Evolutionary conservation across 805 yeast genomes (phyloP).

Genomic region (Ogataea corticis): DNA sequence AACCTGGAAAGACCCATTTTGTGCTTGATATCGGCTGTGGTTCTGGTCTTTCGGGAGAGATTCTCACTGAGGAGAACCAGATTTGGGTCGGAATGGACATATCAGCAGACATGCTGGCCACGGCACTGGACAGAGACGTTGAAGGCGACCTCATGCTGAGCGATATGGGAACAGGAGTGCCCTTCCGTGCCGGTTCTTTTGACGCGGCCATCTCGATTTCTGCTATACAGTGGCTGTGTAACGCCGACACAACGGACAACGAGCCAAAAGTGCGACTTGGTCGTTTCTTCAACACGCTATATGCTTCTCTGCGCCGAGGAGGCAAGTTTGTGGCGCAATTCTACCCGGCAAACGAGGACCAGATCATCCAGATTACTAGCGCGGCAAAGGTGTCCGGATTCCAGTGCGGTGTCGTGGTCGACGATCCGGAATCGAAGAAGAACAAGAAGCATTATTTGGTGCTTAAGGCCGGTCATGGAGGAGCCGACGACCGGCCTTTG

Average conservation of each 20-base stretch:
- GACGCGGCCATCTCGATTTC: conserved; percentile 95
- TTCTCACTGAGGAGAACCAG: conserved; percentile 89
- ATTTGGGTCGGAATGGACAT: conserved; percentile 97
- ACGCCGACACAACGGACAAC: conserved; percentile 80
- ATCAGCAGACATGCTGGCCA: conserved; percentile 92
- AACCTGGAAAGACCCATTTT: conserved; percentile 60
- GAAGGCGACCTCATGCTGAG: conserved; percentile 91
- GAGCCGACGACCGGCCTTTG: conserved; percentile 67
- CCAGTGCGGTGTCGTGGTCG: conserved; percentile 92
- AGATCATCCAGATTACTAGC: conserved; percentile 70
- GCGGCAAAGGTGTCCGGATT: conserved; percentile 95
- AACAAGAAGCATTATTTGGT: conserved; percentile 91
- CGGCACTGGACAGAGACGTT: conserved; percentile 87
- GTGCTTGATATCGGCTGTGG: conserved; percentile 96
- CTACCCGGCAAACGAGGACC: conserved; percentile 88
- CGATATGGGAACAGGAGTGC: conserved; percentile 93
- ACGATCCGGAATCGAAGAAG: conserved; percentile 89
- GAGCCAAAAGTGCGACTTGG: conserved; percentile 83
- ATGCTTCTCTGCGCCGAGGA: conserved; percentile 84
- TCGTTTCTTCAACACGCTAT: conserved; percentile 84
- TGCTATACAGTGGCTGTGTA: conserved; percentile 97
- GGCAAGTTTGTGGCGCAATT: conserved; percentile 98
- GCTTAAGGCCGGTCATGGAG: conserved; percentile 83
- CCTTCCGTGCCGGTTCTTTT: conserved; percentile 93
- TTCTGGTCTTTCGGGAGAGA: conserved; percentile 93